Conservation (phyloP, 306 rosid genomes). For the Pachyrhizus erosus region DNA sequence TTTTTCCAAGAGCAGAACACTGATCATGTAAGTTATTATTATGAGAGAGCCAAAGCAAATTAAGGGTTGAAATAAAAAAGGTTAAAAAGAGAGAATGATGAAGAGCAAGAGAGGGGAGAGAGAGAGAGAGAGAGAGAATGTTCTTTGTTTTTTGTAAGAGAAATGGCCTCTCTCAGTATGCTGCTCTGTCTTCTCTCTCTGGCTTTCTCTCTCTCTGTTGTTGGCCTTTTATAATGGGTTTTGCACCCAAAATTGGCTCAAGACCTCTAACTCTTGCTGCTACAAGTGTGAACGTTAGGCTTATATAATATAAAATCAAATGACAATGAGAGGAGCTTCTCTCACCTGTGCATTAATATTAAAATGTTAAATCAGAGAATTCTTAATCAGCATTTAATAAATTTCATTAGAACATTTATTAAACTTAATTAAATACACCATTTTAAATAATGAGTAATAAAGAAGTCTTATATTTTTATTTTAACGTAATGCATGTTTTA, state of each 20-base stretch:
- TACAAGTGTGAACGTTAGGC: slow-evolving; percentile 30
- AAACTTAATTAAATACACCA: neutral
- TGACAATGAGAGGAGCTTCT: neutral
- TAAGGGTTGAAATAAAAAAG: neutral
- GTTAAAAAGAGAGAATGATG: neutral
- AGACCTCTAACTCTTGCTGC: slow-evolving; percentile 42
- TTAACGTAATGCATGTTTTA: neutral
- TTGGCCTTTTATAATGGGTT: slow-evolving; percentile 47
- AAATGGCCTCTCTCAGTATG: slow-evolving; percentile 26
- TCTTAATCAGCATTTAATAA: neutral
- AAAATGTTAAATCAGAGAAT: neutral
- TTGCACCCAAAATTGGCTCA: slow-evolving; percentile 26
- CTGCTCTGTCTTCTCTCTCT: neutral
- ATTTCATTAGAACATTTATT: neutral
- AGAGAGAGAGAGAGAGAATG: slow-evolving; percentile 15
- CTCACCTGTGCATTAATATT: neutral
- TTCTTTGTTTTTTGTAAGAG: neutral
- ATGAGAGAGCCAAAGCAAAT: slow-evolving; percentile 6
- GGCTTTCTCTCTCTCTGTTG: neutral
- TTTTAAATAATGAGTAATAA: neutral
- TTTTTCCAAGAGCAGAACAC: neutral
- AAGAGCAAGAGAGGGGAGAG: neutral
- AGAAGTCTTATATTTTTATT: neutral
- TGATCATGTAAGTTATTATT: neutral
- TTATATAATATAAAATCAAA: neutral